Evolutionary conservation across 192 early-diverging fungal genomes (phyloP).

Genomic region (Blastocladiella britannica): DNA sequence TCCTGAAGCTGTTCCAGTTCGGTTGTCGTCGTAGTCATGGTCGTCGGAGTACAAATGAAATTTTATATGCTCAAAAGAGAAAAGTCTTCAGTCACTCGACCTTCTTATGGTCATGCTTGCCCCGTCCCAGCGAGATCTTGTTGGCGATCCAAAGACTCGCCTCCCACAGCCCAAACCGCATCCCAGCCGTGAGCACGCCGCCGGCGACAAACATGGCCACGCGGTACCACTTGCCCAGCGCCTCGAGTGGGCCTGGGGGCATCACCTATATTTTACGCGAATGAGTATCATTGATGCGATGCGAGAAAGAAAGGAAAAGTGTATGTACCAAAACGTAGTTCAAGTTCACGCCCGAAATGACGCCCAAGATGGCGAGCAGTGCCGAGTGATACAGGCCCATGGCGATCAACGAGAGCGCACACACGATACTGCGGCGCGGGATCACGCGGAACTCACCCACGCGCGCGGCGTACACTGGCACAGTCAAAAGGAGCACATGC

Average conservation of each 20-base stretch:
- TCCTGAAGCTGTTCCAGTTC: too few species aligned
- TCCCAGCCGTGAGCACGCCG: conserved; percentile 12
- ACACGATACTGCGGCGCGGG: conserved; percentile 15
- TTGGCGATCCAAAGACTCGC: too few species aligned
- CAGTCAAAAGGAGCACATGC: conserved; percentile 20
- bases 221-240: conserved; percentile 18
- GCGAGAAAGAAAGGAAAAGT: not conserved
- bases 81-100: too few species aligned
- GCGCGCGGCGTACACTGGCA: conserved; percentile 27
- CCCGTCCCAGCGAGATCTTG: too few species aligned
- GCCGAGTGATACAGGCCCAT: conserved; percentile 29
- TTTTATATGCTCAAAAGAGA: too few species aligned
- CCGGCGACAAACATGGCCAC: conserved; percentile 13
- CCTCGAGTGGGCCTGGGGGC: conserved; percentile 10
- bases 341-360: conserved; percentile 21
- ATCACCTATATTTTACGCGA: too few species aligned
- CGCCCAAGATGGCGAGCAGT: conserved; percentile 16
- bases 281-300: too few species aligned
- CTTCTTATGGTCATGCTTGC: too few species aligned
- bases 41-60: too few species aligned
- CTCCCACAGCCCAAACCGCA: too few species aligned
- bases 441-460: conserved; percentile 27
- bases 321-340: conserved; percentile 25
- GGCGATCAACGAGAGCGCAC: conserved; percentile 22
- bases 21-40: too few species aligned